Base-by-base conservation (phyloP, 2,329 filamentous ascomycete species). In the Orbilia oligospora region DNA sequence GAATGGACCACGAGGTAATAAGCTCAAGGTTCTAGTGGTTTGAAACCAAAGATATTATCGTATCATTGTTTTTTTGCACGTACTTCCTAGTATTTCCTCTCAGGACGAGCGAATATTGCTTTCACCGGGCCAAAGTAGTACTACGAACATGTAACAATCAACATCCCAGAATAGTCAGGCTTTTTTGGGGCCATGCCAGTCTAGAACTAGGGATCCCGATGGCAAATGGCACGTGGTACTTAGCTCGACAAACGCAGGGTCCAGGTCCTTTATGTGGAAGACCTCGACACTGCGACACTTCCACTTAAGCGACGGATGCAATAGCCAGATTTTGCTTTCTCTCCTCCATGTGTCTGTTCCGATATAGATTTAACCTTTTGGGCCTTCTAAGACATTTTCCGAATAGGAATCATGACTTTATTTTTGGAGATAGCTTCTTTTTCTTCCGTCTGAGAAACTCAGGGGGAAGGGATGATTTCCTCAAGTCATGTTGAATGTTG, bases 291-390 rank as follows among this genome's bases (percentile, higher is more conserved):
- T 41, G 27, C 44, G 16, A 44, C 51, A 61, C 36, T 30, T 56
- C n/a, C 64, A 46, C 46, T 38, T 64, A 69, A 56, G 64, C 71
- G 64, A 75, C 71, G 71, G 71, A 27, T 68, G 58, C 27, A 63
- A 55, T 53, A 38, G 44, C 55, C 49, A 61, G 27, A 71, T 55
- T 53, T 46, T 55, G 49, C 27, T 38, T 53, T 41, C 27, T 30
- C 27, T 12, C n/a, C 3, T 46, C 33, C 9, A 12, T 48, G 44
- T 46, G 24, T 33, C 48, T 36, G 18, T 20, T 44, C 27, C 10
- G 33, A 71, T 36, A 46, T 46, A 71, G 44, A 41, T 58, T 36
- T 48, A 48, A 55, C 51, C 51, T 53, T 69, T 69, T 33, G 2
- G 20, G 14, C 48, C 16, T 56, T 58, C 49, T 53, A 10, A 58